A percentile compares a stretch with the other conserved stretches of the same genome.
Conservation (phyloP, 1,284 basidiomycete species). For the Meira nashicola region DNA sequence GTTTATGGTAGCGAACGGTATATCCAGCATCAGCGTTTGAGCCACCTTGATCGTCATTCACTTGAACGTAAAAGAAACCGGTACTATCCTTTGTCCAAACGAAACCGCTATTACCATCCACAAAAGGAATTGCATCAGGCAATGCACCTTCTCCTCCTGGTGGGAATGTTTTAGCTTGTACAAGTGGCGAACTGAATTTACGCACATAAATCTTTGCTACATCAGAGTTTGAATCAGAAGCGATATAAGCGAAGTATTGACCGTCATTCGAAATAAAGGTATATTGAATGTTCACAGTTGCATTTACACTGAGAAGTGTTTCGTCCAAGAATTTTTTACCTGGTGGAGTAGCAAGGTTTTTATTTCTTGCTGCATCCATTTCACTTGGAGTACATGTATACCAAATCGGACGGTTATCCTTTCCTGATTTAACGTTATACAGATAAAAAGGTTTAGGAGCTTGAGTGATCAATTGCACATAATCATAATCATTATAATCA, state of each 20-base stretch:
- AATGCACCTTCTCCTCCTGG: conserved; percentile 37
- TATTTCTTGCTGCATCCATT: conserved; percentile 20
- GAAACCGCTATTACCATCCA: conserved; percentile 40
- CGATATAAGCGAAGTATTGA: conserved; percentile 45
- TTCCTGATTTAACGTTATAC: conserved; percentile 47
- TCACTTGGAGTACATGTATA: conserved; percentile 34
- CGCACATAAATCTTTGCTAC: conserved; percentile 46
- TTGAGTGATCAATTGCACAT: conserved; percentile 41
- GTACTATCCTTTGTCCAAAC: conserved; percentile 45
- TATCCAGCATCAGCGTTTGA: conserved; percentile 48
- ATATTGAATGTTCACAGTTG: conserved; percentile 35
- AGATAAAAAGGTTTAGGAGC: conserved; percentile 31
- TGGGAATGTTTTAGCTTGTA: conserved; percentile 23
- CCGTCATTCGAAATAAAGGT: conserved; percentile 43
- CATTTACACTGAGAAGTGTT: conserved; percentile 42
- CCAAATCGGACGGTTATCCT: conserved; percentile 44
- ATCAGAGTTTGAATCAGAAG: conserved; percentile 47
- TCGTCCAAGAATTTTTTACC: conserved; percentile 48
- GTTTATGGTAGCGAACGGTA: conserved; percentile 44
- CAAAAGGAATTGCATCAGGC: conserved; percentile 33
- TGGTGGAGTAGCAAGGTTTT: conserved; percentile 26
- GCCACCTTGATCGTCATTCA: conserved; percentile 43
- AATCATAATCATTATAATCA: conserved; percentile 42
- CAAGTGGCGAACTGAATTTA: conserved; percentile 24
- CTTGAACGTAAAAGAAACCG: conserved; percentile 48